Base-by-base conservation (phyloP, 441 rosid species). In the Euphorbia corollata region DNA sequence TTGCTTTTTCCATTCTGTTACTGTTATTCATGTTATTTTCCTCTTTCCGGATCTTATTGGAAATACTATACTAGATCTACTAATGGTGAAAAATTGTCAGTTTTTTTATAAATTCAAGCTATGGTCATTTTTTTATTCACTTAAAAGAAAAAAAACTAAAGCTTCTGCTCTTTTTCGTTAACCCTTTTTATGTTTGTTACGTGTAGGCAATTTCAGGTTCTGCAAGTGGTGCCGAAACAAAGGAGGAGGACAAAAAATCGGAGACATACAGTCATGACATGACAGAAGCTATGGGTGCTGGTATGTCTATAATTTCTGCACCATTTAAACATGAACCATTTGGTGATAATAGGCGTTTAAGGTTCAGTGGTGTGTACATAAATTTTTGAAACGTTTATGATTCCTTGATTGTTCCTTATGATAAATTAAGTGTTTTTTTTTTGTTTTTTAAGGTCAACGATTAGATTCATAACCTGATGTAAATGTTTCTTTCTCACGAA, bases 211-310 rank as follows among this genome's bases (percentile, higher is more conserved):
- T 86, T 71, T 80, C 89, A 54, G 90, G 86, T 67, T 78, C 96
- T 39, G 81, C 83, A 69, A 80, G 81, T 71, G 82, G 73, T 64
- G 68, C 85, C 38, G 78, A 86, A 41, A 64, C 75, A 48, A 18
- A 84, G 80, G 90, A 80, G 72, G 85, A 81, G 65, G 23, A 59
- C 54, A 68, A 61, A 50, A 91, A 84, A 70, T 93, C 99, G n/a
- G 89, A 86, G 63, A 74, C 74, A 47, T 91, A 93, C 60, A 93
- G 95, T 76, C 81, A 78, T 78, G 83, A 82, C 79, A 93, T 93
- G 99, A 93, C 97, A 16, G 87, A 87, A 76, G 96, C 96, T 43
- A 93, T 93, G 99, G 99, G 99, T 76, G 95, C 96, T 65, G 96
- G 99, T 93, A 71, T 67, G 83, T 77, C 64, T 39, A 20, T 57